phyloP scores from a whole-genome alignment of 306 rosid genomes.

The Sicyos baderoa region DNA sequence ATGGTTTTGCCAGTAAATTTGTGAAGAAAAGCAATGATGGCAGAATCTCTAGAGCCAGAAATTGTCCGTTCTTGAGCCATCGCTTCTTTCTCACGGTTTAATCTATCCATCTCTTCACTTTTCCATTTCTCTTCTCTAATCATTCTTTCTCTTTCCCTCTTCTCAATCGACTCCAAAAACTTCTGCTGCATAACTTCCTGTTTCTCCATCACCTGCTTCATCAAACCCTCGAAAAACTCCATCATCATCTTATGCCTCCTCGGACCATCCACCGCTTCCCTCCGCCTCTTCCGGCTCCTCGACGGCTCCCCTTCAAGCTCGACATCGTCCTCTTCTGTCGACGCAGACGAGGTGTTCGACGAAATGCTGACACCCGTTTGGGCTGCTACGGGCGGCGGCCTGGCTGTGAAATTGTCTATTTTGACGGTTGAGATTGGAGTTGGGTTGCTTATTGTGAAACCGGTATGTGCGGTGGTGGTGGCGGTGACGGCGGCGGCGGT shows the following conservation, averaged over 20 bases:
- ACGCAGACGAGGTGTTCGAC: conserved; percentile 35
- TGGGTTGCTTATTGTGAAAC: conserved; percentile 30
- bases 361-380: conserved; percentile 26
- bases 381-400: neutral
- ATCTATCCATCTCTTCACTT: conserved; percentile 33
- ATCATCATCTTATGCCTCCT: conserved; percentile 24
- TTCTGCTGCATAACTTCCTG: conserved; percentile 42
- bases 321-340: conserved; percentile 21
- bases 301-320: conserved; percentile 20
- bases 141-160: conserved; percentile 36
- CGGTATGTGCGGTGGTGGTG: conserved; percentile 2
- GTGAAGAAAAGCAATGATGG: conserved; percentile 38
- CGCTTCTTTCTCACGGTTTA: conserved; percentile 31
- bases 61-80: conserved; percentile 34
- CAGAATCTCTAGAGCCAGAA: conserved; percentile 37
- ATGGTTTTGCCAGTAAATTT: conserved; percentile 39
- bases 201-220: conserved; percentile 41
- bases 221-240: conserved; percentile 36
- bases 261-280: conserved; percentile 22
- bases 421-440: conserved; percentile 26
- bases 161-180: conserved; percentile 18
- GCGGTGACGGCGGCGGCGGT: neutral
- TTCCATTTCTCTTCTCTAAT: conserved; percentile 44
- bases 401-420: conserved; percentile 1
- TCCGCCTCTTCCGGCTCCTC: no score